Evolutionary conservation across 1,139 yeast species (phyloP), one percentile per base, ranked within the genome.

Genomic region (Entelexis paramagnoliae): DNA sequence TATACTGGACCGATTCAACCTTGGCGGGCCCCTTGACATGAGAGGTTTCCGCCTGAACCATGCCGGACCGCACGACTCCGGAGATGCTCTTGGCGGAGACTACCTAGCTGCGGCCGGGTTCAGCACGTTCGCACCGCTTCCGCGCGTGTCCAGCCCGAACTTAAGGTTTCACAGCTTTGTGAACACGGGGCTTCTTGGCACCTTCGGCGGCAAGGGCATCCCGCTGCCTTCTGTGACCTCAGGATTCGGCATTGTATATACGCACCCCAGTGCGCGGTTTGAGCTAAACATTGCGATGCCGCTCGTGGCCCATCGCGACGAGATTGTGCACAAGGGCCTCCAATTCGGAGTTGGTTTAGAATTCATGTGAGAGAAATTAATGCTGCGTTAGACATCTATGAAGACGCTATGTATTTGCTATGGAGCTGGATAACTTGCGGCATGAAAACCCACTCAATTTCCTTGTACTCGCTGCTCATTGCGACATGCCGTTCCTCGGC

Each of bases 331-430:
- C 61, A 88, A 86, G 64, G 98, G 98, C 0, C 66, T 91, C 36
- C 97, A 91, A 65, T 89, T 88, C 66, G 98, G 98, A 19, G 79
- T 91, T 49, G 97, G 97, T 0, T 69, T 87, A 46, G 81, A 91
- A 20, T 88, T 87, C 66, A 72, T 86, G 73, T 86, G 73, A 39
- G 29, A 14, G 26, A 10, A 11, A 29, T 22, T 22, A 22, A 22
- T 6, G 20, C 3, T 24, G 6, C 20, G n/a, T 5, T 14, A 6
- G n/a, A n/a, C n/a, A 20, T 47, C n/a, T 35, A 34, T 10, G 10
- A 4, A 17, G 39, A 11, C 13, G 8, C 26, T 22, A 83, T 78
- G 89, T 94, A 86, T 11, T 62, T 59, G 11, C 70, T 64, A 65
- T 89, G 97, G 51, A 73, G 68, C 52, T 70, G 64, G 30, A 84